Evolutionary conservation across 441 rosid genomes (phyloP).

Genomic region (Aleurites moluccanus): DNA sequence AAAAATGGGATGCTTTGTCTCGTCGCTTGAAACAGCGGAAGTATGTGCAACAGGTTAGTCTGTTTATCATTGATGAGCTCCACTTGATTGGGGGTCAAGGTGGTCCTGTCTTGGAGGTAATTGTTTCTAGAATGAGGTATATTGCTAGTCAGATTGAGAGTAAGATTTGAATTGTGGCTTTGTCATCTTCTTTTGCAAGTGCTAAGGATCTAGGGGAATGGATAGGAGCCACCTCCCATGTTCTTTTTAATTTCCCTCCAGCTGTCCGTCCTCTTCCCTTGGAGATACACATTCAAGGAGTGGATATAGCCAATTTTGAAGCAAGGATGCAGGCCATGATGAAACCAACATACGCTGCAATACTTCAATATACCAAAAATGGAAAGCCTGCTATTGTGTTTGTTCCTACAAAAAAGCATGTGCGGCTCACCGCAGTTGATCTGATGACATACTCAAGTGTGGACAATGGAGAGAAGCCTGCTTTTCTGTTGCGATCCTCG

Average conservation of each 20-base stretch:
- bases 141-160: constrained; percentile 78
- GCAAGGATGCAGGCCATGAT: constrained; percentile 99
- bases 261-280: constrained; percentile 92
- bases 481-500: constrained; percentile 50
- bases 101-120: constrained; percentile 87
- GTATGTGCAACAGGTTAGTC: constrained; percentile 80
- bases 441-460: constrained; percentile 76
- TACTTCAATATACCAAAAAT: constrained; percentile 77
- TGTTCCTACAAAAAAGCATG: constrained; percentile 90
- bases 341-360: constrained; percentile 83
- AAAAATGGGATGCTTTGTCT: constrained; percentile 96
- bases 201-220: constrained; percentile 97
- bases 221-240: constrained; percentile 91
- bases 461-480: constrained; percentile 56
- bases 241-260: constrained; percentile 89
- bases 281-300: constrained; percentile 94
- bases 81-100: constrained; percentile 90
- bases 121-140: constrained; percentile 93
- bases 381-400: constrained; percentile 83
- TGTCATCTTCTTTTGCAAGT: constrained; percentile 94
- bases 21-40: constrained; percentile 93
- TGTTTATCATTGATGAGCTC: constrained; percentile 72
- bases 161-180: constrained; percentile 84
- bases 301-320: constrained; percentile 84
- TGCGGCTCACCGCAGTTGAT: constrained; percentile 82